phyloP scores from a whole-genome alignment of 2,329 filamentous ascomycete species.

The Xylariaceae sp. region DNA sequence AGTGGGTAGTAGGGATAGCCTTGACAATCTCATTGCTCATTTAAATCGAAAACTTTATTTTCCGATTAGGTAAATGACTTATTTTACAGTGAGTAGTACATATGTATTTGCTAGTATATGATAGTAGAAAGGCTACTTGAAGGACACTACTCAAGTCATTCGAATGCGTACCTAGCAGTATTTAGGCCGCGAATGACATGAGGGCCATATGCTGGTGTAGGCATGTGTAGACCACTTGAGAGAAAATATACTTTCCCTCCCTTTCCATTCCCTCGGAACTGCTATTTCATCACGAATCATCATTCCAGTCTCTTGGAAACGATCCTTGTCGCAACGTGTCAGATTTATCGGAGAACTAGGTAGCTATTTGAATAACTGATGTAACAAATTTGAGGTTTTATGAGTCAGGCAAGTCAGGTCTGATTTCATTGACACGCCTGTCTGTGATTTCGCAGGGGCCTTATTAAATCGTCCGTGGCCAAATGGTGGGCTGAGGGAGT shows the following conservation, averaged over 20 bases:
- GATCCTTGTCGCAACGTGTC: conserved; percentile 12
- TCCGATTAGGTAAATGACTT: background rate
- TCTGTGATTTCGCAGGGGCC: background rate
- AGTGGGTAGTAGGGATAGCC: no score
- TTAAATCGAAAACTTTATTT: no score
- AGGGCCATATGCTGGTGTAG: background rate
- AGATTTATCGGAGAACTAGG: background rate
- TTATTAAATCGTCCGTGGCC: background rate
- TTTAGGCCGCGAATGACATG: background rate
- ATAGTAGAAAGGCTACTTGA: background rate
- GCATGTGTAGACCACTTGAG: no score
- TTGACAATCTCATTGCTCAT: no score
- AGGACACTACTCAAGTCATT: background rate
- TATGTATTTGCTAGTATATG: background rate
- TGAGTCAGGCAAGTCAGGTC: background rate
- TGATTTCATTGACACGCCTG: background rate
- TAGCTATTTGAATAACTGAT: conserved; percentile 6
- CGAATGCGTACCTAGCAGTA: no score
- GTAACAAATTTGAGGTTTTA: background rate
- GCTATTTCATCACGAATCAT: background rate
- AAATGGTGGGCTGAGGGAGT: background rate
- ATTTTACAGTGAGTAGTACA: no score
- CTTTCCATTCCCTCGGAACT: conserved; percentile 8
- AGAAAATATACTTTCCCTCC: background rate
- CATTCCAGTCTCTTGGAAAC: background rate